A percentile compares a stretch with the other conserved stretches of the same genome.
These are phyloP conservation scores for Chrysochromulina parva DNA, from an alignment of 78 protist species.

Conservation along the genomic window DNA sequence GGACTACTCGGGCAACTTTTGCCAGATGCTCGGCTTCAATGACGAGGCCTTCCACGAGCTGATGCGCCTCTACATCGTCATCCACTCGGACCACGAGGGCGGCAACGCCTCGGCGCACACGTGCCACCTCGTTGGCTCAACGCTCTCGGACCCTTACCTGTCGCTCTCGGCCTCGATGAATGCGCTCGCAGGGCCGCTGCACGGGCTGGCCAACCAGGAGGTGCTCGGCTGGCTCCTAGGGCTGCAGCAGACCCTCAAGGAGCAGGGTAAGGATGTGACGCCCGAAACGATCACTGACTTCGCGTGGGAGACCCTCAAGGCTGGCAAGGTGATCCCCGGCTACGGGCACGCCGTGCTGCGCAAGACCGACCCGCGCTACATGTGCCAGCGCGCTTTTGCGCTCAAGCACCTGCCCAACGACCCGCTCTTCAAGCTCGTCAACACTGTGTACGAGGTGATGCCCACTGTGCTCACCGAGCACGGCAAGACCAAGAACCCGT, in stretches of 20 bases:
- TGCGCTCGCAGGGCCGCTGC: conserved; percentile 97
- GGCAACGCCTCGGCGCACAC: conserved; percentile 94
- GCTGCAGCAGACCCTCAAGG: conserved; percentile 42
- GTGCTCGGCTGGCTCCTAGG: conserved; percentile 73
- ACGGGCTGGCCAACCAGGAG: conserved; percentile 98
- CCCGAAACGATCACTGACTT: conserved; percentile 72
- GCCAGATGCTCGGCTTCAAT: conserved; percentile 76
- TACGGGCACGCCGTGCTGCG: conserved; percentile 97
- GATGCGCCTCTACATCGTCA: conserved; percentile 92
- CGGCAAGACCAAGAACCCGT: conserved; percentile 97
- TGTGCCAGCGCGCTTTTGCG: conserved; percentile 95
- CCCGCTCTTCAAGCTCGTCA: conserved; percentile 82
- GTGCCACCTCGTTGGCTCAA: conserved; percentile 92
- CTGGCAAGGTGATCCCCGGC: conserved; percentile 96
- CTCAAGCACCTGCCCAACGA: conserved; percentile 92
- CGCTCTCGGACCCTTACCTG: conserved; percentile 96
- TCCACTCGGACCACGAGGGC: conserved; percentile 97
- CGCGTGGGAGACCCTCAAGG: conserved; percentile 89
- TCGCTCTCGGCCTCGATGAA: conserved; percentile 88
- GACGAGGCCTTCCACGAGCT: conserved; percentile 76
- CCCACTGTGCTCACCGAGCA: conserved; percentile 89
- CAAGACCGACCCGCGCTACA: conserved; percentile 93
- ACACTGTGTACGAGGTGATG: conserved; percentile 59
- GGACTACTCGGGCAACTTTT: conserved; percentile 89
- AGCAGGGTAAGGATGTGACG: conserved; percentile 59